Evolutionary conservation across 2,329 filamentous ascomycete genomes (phyloP).

Genomic region (Trichophyton simii): DNA sequence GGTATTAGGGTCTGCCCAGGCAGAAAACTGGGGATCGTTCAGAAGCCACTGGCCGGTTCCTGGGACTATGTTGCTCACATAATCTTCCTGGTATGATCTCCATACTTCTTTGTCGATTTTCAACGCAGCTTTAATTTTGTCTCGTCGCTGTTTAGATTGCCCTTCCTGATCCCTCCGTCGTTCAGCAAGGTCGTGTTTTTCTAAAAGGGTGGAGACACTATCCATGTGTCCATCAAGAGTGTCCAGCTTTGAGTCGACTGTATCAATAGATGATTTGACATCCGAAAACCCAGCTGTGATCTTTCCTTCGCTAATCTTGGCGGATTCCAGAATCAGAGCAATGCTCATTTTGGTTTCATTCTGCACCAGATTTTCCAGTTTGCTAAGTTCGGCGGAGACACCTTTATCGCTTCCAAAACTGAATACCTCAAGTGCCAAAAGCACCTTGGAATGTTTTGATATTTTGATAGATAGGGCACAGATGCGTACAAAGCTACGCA

Average conservation of each 20-base stretch:
- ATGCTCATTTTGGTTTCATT: conserved; percentile 20
- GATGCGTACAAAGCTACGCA: conserved; percentile 19
- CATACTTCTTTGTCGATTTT: conserved; percentile 13
- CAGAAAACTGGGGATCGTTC: conserved; percentile 10
- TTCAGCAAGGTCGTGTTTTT: conserved; percentile 5
- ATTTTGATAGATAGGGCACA: conserved; percentile 19
- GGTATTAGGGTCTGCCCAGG: conserved; percentile 7
- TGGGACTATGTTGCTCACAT: conserved; percentile 9
- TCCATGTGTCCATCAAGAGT: conserved; percentile 8
- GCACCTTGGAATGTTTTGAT: conserved; percentile 17
- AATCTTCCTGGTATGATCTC: conserved; percentile 12
- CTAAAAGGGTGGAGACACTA: conserved; percentile 8
- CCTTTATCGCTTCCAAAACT: conserved; percentile 21
- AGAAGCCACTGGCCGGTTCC: conserved; percentile 12
- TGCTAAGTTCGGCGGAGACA: conserved; percentile 17
- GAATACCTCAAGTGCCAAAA: conserved; percentile 19
- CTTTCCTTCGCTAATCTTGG: conserved; percentile 16
- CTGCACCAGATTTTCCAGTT: conserved; percentile 17
- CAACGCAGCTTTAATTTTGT: conserved; percentile 12
- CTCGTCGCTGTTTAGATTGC: conserved; percentile 6
- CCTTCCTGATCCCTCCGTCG: conserved; percentile 10
- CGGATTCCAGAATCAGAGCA: conserved; percentile 18
- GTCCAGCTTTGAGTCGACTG: conserved; percentile 10
- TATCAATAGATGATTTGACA: conserved; percentile 9
- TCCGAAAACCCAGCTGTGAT: conserved; percentile 12